These are phyloP conservation scores for Penicillium brasilianum DNA, from an alignment of 2,329 filamentous ascomycete genomes.

Conservation along the genomic window DNA sequence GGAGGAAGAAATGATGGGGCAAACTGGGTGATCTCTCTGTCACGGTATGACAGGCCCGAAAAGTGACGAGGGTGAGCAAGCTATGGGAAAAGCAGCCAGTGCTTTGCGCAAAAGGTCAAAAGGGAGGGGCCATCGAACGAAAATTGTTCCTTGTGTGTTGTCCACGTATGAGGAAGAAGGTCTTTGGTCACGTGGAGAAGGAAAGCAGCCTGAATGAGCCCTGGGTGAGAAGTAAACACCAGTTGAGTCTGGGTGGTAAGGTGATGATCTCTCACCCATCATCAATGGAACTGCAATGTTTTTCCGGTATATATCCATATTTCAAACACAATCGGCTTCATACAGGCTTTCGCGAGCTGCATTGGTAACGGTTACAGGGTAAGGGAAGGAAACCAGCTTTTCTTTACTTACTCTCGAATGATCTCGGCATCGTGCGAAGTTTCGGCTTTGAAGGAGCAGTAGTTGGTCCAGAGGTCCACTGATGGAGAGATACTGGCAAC, in stretches of 20 bases:
- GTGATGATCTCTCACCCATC: constrained; percentile 70
- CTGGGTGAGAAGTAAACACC: constrained; percentile 58
- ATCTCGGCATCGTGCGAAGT: constrained; percentile 92
- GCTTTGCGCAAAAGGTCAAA: constrained; percentile 42
- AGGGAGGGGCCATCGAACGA: constrained; percentile 40
- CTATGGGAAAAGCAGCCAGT: constrained; percentile 34
- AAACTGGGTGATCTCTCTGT: constrained; percentile 48
- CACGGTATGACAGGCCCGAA: constrained; percentile 44
- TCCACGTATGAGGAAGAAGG: constrained; percentile 34
- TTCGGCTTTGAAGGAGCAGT: constrained; percentile 97
- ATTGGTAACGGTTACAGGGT: constrained; percentile 58
- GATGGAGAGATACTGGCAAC: constrained; percentile 91
- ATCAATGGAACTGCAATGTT: constrained; percentile 47
- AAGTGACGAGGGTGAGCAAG: constrained; percentile 46
- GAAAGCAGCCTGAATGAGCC: constrained; percentile 57
- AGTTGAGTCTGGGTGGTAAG: constrained; percentile 51
- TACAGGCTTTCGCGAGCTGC: constrained; percentile 45
- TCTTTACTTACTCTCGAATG: constrained; percentile 98
- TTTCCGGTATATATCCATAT: constrained; percentile 34
- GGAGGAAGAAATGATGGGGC: constrained; percentile 49
- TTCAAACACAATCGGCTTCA: constrained; percentile 44
- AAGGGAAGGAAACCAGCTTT: constrained; percentile 68
- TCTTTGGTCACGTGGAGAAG: constrained; percentile 46
- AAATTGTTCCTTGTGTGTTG: constrained; percentile 37
- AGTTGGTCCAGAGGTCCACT: constrained; percentile 96